Evolutionary conservation across 768 basidiomycete species (phyloP).

Genomic region (Pisolithus marmoratus): DNA sequence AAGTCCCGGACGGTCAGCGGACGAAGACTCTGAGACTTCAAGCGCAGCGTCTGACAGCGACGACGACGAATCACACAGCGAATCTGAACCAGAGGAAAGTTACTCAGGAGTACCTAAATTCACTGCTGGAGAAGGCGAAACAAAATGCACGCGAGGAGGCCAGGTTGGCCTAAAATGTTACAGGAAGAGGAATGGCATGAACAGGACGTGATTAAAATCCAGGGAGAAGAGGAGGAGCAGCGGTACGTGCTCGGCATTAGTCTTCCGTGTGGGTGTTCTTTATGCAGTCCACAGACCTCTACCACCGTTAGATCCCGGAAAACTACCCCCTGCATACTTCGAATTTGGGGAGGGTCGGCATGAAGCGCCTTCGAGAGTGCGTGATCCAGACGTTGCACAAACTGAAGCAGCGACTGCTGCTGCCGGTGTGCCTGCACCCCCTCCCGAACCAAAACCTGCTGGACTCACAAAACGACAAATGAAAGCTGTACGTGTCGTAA

Average conservation of each 20-base stretch:
- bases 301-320: conserved; percentile 61
- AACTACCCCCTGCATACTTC: conserved; percentile 61
- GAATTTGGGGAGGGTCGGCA: conserved; percentile 39
- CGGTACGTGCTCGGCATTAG: conserved; percentile 24
- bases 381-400: conserved; percentile 57
- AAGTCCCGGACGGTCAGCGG: neutral
- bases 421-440: conserved; percentile 49
- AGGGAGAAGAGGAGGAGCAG: conserved; percentile 29
- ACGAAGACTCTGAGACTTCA: conserved; percentile 2
- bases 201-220: conserved; percentile 49
- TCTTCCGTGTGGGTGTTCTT: conserved; percentile 1
- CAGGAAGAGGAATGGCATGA: conserved; percentile 34
- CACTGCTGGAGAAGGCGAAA: conserved; percentile 57
- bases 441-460: conserved; percentile 58
- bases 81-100: conserved; percentile 39
- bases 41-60: conserved; percentile 3
- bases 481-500: conserved; percentile 53
- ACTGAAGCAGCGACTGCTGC: conserved; percentile 48
- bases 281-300: conserved; percentile 38
- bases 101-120: conserved; percentile 56
- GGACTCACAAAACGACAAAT: conserved; percentile 69
- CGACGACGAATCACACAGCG: conserved; percentile 26
- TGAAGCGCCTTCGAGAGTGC: conserved; percentile 41
- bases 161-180: conserved; percentile 15
- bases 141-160: conserved; percentile 39